A percentile compares a stretch with the other conserved stretches of the same genome.
These are phyloP conservation scores for Phytophthora syringae DNA, from an alignment of 352 stramenopile species.

Conservation along the genomic window DNA sequence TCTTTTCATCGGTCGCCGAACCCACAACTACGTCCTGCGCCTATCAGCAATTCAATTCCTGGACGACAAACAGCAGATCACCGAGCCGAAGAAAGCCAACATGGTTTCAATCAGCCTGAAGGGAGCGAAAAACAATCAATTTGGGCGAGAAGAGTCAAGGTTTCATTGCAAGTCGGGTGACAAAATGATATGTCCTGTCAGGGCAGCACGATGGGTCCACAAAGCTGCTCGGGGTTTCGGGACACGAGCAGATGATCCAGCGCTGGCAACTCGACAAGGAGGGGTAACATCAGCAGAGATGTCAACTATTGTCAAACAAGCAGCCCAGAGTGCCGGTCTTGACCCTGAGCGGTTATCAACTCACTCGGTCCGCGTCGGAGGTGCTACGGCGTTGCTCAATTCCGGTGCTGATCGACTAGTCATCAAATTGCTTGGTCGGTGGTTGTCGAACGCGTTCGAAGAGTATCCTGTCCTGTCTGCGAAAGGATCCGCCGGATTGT, in stretches of 20 bases:
- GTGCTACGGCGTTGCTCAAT: neutral
- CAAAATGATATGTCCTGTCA: neutral
- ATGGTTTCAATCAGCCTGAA: neutral
- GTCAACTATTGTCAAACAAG: neutral
- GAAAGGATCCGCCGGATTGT: no score
- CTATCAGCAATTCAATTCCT: slow-evolving; percentile 8
- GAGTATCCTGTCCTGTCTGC: neutral
- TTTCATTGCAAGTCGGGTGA: neutral
- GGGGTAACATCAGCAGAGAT: neutral
- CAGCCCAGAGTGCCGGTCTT: neutral
- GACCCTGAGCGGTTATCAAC: neutral
- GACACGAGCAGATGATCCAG: neutral
- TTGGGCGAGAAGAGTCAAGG: neutral
- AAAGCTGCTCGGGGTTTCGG: neutral
- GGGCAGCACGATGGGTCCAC: neutral
- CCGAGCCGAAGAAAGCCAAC: neutral
- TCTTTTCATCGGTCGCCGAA: slow-evolving; percentile 10
- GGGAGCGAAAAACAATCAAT: neutral
- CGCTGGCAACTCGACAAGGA: neutral
- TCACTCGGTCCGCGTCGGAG: neutral
- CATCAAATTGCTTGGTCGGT: neutral
- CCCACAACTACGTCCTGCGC: slow-evolving; percentile 18
- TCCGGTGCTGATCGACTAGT: neutral
- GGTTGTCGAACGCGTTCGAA: neutral
- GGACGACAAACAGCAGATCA: neutral